Base-by-base conservation (phyloP, 371 early-diverging fungal genomes). In the Syncephalastrum racemosum region DNA sequence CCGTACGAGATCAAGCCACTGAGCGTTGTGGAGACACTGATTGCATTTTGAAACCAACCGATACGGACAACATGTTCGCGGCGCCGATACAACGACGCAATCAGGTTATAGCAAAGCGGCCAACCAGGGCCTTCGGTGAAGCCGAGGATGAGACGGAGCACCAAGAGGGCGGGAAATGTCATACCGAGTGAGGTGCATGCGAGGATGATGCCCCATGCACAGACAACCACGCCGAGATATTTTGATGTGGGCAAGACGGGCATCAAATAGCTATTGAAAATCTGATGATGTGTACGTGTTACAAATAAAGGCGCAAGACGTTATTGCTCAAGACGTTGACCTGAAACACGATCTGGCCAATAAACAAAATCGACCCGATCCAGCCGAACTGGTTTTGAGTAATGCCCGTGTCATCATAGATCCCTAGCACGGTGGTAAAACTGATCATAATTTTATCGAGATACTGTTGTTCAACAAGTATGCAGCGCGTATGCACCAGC, bases 1-100 rank as follows among this genome's bases (percentile, higher is more conserved):
- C 73, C 82, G 23, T 76, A 73, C 10, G 83, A 80, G 5, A 80
- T 67, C 5, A 79, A 71, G 0, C 81, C 85, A 56, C 78, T 83
- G 40, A 85, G 64, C 15, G 73, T 66, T 4, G 69, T 64, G 24
- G 83, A 69, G 13, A 77, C 15, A 2, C 60, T 60, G 53, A 69
- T 66, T 41, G 59, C 56, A 12, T 60, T 47, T 48, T 50, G 60
- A 19, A 60, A 7, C 18, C 27, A 18, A 13, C 65, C 60, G 36
- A 65, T 41, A 5, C 53, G 23, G 20, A 25, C 31, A n/a, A 49
- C 51, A 18, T 60, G 60, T 40, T 65, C 65, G 4, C 24, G 19
- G 13, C 60, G 52, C 10, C 65, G 65, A 47, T 56, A 65, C 18
- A 65, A 20, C 0, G 60, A 53, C n/a, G 46, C 46, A 5, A 60